phyloP scores from a whole-genome alignment of 208 protist genomes.

The Angomonas desouzai region DNA sequence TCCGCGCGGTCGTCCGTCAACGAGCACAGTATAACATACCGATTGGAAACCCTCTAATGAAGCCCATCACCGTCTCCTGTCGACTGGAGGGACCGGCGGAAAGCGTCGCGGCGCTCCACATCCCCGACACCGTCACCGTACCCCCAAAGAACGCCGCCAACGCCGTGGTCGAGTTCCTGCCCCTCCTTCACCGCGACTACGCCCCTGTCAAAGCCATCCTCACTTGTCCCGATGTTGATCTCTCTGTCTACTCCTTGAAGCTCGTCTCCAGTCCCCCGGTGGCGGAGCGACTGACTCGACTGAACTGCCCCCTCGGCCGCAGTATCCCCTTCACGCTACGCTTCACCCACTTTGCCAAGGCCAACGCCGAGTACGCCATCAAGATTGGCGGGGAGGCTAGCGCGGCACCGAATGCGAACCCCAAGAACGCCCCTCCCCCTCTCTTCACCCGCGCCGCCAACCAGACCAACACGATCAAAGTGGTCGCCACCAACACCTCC shows the following conservation, averaged over 20 bases:
- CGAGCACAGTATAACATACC: constrained; percentile 58
- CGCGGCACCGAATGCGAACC: constrained; percentile 24
- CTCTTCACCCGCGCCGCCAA: constrained; percentile 17
- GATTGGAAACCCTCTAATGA: constrained; percentile 88
- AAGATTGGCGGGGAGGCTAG: constrained; percentile 40
- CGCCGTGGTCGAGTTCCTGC: constrained; percentile 85
- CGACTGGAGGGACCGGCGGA: constrained; percentile 38
- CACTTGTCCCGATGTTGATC: constrained; percentile 79
- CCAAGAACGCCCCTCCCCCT: constrained; percentile 15
- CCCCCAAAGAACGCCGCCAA: constrained; percentile 52
- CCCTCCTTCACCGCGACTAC: constrained; percentile 72
- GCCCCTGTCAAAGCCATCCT: constrained; percentile 58
- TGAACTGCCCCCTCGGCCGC: constrained; percentile 87
- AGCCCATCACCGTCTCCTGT: constrained; percentile 57
- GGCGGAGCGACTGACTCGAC: constrained; percentile 67
- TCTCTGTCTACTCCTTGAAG: constrained; percentile 70
- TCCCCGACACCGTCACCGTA: constrained; percentile 57
- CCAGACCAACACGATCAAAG: constrained; percentile 3
- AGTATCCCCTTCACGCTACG: constrained; percentile 53
- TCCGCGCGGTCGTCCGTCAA: constrained; percentile 81
- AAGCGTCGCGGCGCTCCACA: constrained; percentile 36
- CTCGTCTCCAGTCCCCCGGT: constrained; percentile 45
- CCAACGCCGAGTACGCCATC: constrained; percentile 83
- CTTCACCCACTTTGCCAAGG: constrained; percentile 67
- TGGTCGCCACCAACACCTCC: constrained; percentile 6